A percentile compares a stretch with the other conserved stretches of the same genome.
Evolutionary conservation across 2,329 filamentous ascomycete species (phyloP).

Genomic region (Fusarium tanahbumbuense): DNA sequence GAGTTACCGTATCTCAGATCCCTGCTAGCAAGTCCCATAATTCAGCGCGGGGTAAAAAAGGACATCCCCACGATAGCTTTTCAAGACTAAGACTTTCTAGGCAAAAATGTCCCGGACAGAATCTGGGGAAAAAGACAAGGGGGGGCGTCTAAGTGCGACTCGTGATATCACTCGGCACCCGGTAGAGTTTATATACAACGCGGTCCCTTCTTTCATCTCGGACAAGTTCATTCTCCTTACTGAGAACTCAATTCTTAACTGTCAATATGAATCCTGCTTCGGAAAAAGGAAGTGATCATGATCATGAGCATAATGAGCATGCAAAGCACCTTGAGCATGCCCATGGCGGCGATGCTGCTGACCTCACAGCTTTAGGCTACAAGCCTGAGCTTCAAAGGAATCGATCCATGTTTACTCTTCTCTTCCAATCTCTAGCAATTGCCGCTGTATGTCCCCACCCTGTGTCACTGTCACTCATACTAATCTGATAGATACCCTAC

Average conservation of each 20-base stretch:
- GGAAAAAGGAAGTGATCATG: slow-evolving; percentile 30
- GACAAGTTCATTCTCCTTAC: background rate
- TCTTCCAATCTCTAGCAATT: slow-evolving; percentile 47
- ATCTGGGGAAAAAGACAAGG: slow-evolving; percentile 27
- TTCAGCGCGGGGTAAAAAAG: slow-evolving; percentile 19
- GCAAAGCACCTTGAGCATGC: slow-evolving; percentile 14
- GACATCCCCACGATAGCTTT: background rate
- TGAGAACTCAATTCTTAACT: background rate
- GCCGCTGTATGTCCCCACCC: slow-evolving; percentile 34
- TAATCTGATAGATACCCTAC: slow-evolving; percentile 39
- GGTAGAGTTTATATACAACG: slow-evolving; percentile 21
- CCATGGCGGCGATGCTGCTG: slow-evolving; percentile 35
- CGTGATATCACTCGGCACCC: slow-evolving; percentile 16
- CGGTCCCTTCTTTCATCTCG: background rate
- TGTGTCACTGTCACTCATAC: background rate
- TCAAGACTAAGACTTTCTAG: slow-evolving; percentile 25
- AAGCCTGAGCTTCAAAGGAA: slow-evolving; percentile 44
- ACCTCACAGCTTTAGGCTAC: slow-evolving; percentile 62
- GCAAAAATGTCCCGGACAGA: slow-evolving; percentile 33
- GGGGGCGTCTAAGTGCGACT: background rate
- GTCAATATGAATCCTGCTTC: slow-evolving; percentile 16
- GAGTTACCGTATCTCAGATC: slow-evolving; percentile 23
- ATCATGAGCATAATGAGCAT: slow-evolving; percentile 14
- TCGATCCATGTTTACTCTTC: slow-evolving; percentile 45
- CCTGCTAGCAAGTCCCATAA: slow-evolving; percentile 1